Percentiles rank a stretch among this genome's conserved stretches.
These are phyloP conservation scores for Termitomyces titanicus DNA, from an alignment of 768 basidiomycete species.

Conservation along the genomic window DNA sequence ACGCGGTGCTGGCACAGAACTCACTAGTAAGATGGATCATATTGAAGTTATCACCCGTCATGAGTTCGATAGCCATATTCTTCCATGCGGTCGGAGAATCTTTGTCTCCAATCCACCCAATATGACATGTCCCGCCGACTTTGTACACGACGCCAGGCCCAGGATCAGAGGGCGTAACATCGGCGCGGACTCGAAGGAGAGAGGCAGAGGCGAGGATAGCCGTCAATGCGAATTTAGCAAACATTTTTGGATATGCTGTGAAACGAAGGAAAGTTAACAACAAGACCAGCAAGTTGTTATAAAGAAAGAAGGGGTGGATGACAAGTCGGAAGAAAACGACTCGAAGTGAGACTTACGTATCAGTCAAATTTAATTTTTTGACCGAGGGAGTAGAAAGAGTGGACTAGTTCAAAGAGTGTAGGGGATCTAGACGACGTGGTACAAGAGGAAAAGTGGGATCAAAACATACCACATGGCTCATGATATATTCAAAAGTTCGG, in stretches of 20 bases:
- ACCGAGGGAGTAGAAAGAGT: conserved; percentile 2
- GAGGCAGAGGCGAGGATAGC: conserved; percentile 34
- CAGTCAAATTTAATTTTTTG: neutral
- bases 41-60: conserved; percentile 69
- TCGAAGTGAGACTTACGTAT: neutral
- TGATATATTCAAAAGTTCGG: conserved; percentile 7
- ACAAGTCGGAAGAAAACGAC: conserved; percentile 2
- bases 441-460: neutral
- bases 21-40: conserved; percentile 69
- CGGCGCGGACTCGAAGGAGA: conserved; percentile 39
- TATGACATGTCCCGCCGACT: conserved; percentile 50
- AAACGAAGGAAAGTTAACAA: conserved; percentile 1
- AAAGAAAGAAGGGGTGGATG: conserved; percentile 1
- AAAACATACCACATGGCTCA: conserved; percentile 9
- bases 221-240: conserved; percentile 32
- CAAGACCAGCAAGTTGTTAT: conserved; percentile 10
- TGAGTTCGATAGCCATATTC: conserved; percentile 71
- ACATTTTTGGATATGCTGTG: conserved; percentile 23
- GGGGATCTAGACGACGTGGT: neutral
- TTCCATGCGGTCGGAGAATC: conserved; percentile 57
- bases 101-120: conserved; percentile 58
- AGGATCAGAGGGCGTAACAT: conserved; percentile 57
- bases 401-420: conserved; percentile 10
- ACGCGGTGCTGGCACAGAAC: conserved; percentile 19
- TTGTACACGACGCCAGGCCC: conserved; percentile 56